Evolutionary conservation across 305 asterid species (phyloP), one percentile per base, ranked within the genome.

Genomic region (Fraxinus velutina): DNA sequence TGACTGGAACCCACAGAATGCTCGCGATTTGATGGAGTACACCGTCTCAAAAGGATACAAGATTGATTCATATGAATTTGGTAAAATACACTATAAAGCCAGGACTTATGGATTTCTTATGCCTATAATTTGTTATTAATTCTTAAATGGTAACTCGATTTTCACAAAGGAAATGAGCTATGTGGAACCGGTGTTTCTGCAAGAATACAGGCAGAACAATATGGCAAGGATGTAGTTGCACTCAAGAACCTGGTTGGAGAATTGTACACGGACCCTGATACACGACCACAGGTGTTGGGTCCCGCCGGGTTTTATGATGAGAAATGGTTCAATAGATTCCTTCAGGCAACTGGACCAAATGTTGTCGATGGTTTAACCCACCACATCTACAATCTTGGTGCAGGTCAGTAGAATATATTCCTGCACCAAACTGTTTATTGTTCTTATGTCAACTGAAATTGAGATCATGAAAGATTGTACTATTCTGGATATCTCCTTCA

Each of bases 1-100:
- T 62, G 80, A 86, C 6, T 94, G 97, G 98, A 33, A 88, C 84
- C 17, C 89, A 0, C 77, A 64, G 79, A 94, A 94, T 57, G 94
- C 97, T 8, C 76, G 77, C 22, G 91, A 88, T 52, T 85, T 94
- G 79, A 94, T 94, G 89, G 77, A 76, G 17, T 91, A 92, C 89
- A 89, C 92, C 5, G 85, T 87, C 57, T 30, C 76, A 0, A 89
- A 88, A 81, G 97, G 94, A 82, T 92, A 90, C 92, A 91, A 85
- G 86, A 93, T 92, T 50, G 92, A 94, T 77, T 94, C 97, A 13
- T 94, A 89, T 81, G 98, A 93, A 88, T 87, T 94, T 19, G 98
- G 98, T 92, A 87, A 75, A 6, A 29, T 12, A 44, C n/a, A 39
- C 62, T 9, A 36, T 4, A 24, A 12, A 75, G 24, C 37, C 42